These are phyloP conservation scores for Leishmania lainsoni DNA, from an alignment of 208 protist genomes.

Conservation along the genomic window DNA sequence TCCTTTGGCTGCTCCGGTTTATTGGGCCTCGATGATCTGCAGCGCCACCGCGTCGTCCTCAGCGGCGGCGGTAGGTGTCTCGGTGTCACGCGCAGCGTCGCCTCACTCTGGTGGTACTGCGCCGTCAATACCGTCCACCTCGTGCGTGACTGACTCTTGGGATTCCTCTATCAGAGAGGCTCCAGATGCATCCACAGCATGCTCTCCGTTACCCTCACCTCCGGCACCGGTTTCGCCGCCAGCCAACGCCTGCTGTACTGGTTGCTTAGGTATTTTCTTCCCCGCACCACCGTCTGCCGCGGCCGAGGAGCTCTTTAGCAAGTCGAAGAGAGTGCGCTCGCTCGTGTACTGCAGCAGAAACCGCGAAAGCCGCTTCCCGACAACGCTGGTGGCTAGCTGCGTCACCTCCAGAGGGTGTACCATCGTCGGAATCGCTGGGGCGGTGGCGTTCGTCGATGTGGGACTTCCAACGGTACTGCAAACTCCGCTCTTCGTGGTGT, in stretches of 20 bases:
- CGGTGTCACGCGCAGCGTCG: background rate
- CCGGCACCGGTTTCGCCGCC: background rate
- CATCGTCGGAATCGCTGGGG: conserved; percentile 15
- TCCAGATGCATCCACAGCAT: background rate
- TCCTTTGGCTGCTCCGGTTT: background rate
- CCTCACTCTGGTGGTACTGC: background rate
- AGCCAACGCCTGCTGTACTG: background rate
- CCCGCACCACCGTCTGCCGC: background rate
- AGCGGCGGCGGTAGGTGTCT: background rate
- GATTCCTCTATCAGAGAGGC: background rate
- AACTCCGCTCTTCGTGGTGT: background rate
- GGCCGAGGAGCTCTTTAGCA: conserved; percentile 36
- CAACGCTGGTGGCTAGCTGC: conserved; percentile 38
- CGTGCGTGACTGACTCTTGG: background rate
- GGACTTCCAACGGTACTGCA: conserved; percentile 25
- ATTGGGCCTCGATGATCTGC: background rate
- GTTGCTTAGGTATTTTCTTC: background rate
- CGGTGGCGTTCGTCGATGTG: background rate
- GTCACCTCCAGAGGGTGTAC: conserved; percentile 68
- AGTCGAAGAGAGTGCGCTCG: conserved; percentile 70
- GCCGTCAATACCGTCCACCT: background rate
- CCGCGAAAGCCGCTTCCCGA: conserved; percentile 64
- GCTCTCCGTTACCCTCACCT: background rate
- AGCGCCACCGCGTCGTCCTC: too few species aligned
- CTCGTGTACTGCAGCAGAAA: conserved; percentile 81